Evolutionary conservation across 2,329 filamentous ascomycete genomes (phyloP), one percentile per base, ranked within the genome.

Genomic region (Fusarium chlamydosporum): DNA sequence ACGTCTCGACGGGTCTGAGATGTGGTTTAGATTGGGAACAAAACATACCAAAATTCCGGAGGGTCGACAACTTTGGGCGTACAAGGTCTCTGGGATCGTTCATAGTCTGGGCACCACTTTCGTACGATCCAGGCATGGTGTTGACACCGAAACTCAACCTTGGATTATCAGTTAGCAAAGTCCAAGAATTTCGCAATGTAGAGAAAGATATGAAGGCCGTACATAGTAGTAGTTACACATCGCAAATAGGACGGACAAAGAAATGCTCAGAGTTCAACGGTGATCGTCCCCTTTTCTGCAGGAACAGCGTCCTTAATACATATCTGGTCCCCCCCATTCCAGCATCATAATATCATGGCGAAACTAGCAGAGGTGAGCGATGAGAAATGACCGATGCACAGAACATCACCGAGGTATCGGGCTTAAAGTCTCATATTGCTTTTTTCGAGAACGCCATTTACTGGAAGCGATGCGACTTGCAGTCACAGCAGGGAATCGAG

Each of bases 171-270:
- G 33, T 70, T 50, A 47, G 50, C 35, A 47, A 42, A 33, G 29
- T 18, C 29, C 45, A 12, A 41, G 18, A 23, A n/a, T 15, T n/a
- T 26, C 6, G 15, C 4, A 18, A 23, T 26, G n/a, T 11, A 41
- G 16, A 8, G 37, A 8, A 27, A 27, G 23, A 18, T 18, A 29
- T 23, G 23, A 6, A 23, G 11, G 16, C 26, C 67, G 23, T 67
- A 73, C 71, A 45, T 67, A 73, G 60, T 71, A 73, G 54, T 73
- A 73, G 45, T 74, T 70, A 37, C 71, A 73, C 71, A 73, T 73
- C n/a, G 45, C 9, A 27, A 61, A 59, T 43, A 27, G 42, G 18
- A 37, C n/a, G 45, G 45, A 27, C 31, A 31, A 40, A 29, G 26
- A 26, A 35, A 34, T 35, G 15, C 52, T 41, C 12, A 34, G 34